Evolutionary conservation across 164 flowering plant species (phyloP).

Genomic region (Stephania cephalantha): DNA sequence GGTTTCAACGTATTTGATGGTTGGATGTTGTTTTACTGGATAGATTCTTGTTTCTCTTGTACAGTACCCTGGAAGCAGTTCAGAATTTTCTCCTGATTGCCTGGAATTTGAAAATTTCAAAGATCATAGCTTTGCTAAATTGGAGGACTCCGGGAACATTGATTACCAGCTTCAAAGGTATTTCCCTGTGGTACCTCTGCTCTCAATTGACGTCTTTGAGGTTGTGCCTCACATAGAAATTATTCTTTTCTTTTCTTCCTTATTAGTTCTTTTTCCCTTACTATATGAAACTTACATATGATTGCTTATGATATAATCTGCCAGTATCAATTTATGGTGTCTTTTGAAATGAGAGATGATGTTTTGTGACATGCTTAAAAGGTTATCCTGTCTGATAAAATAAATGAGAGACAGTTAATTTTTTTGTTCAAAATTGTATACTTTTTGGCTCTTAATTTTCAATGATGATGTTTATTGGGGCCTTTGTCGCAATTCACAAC

Average conservation of each 20-base stretch:
- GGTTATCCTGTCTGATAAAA: neutral
- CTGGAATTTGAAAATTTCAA: slow-evolving; percentile 53
- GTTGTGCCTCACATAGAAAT: neutral
- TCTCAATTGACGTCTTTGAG: neutral
- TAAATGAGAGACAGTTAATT: neutral
- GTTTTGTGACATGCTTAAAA: neutral
- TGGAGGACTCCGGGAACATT: slow-evolving; percentile 45
- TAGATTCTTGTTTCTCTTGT: slow-evolving; percentile 12
- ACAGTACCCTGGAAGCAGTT: slow-evolving; percentile 72
- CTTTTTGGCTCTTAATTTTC: no score
- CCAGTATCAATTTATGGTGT: no score
- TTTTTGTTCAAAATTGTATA: no score
- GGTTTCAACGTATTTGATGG: neutral
- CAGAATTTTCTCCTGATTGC: slow-evolving; percentile 41
- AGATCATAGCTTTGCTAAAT: slow-evolving; percentile 38
- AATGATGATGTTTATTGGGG: no score
- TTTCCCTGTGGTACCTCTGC: neutral
- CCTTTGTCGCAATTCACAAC: no score
- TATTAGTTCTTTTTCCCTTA: neutral
- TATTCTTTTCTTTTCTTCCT: neutral
- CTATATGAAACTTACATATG: neutral
- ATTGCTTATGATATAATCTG: neutral
- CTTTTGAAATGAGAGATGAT: no score
- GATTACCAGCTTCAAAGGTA: slow-evolving; percentile 52
- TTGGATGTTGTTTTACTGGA: neutral